Evolutionary conservation across 768 basidiomycete species (phyloP), one percentile per base, ranked within the genome.

Genomic region (Pisolithus microcarpus): DNA sequence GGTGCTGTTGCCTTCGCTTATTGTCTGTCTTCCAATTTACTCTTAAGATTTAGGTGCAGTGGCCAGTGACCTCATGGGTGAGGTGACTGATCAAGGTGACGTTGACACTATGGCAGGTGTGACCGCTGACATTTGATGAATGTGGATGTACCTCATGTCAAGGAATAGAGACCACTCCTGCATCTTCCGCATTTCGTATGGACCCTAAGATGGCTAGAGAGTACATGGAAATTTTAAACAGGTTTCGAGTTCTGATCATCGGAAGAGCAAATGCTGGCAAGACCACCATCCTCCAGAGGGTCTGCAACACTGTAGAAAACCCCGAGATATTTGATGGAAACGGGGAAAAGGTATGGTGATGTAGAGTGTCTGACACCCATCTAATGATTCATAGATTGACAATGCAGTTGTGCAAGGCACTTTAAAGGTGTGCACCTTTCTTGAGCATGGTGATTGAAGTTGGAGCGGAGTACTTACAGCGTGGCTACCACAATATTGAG

Each of bases 201-300:
- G 40, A 42, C 11, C 40, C 40, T 5, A 6, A 19, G 10, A 42
- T 2, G 15, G 40, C 23, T n/a, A 42, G n/a, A 11, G 21, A 42
- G 15, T 24, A 42, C 10, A 21, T 42, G 11, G 4, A 9, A 21
- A 4, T 2, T 24, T 11, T 42, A 8, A n/a, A 18, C 3, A 63
- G 58, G 31, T 73, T 74, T 44, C 66, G 72, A 3, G 63, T 73
- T 24, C 67, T 74, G 38, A 56, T 72, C 10, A 69, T 74, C 18
- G 73, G 73, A 5, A 62, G 67, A 48, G 66, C 68, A 4, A 72
- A 72, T 48, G 64, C 70, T 1, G 72, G 72, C 0, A 74, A 74
- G 53, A 74, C 71, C 0, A 74, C 73, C 0, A 60, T 74, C 28
- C 59, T 72, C 23, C 62, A 71, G 54, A 65, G 61, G 49, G 63